phyloP scores from a whole-genome alignment of 2,329 filamentous ascomycete species.

The Neophaeococcomyces mojaviensis region DNA sequence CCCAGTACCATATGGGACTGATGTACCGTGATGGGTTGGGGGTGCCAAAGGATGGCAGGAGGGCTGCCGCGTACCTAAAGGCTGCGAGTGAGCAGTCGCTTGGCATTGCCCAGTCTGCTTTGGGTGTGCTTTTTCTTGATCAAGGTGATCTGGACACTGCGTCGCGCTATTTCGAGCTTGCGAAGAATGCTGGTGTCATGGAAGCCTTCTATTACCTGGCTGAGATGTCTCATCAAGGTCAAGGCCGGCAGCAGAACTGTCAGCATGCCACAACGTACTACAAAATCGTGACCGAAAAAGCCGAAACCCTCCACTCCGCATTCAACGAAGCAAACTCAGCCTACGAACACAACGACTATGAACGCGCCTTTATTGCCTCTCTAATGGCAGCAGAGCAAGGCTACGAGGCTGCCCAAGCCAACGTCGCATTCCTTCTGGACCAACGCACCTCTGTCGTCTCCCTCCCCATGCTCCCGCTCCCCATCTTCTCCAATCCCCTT shows the following conservation, averaged over 20 bases:
- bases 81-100: constrained; percentile 75
- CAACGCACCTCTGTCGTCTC: constrained; percentile 57
- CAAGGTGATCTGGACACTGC: constrained; percentile 77
- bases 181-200: constrained; percentile 72
- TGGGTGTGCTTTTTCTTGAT: constrained; percentile 78
- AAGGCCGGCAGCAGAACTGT: constrained; percentile 74
- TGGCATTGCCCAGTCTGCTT: constrained; percentile 69
- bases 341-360: constrained; percentile 69
- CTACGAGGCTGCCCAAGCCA: constrained; percentile 81
- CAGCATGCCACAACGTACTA: constrained; percentile 72
- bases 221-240: constrained; percentile 72
- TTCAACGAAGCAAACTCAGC: constrained; percentile 78
- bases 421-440: constrained; percentile 81
- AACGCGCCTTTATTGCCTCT: constrained; percentile 71
- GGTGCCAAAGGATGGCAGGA: constrained; percentile 59
- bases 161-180: constrained; percentile 79
- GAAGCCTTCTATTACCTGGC: constrained; percentile 90
- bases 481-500: constrained; percentile 39
- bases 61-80: constrained; percentile 69
- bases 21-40: constrained; percentile 77
- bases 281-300: constrained; percentile 67
- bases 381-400: constrained; percentile 88
- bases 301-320: constrained; percentile 65
- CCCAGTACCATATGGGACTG: constrained; percentile 74
- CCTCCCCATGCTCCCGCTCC: constrained; percentile 46